A percentile compares a stretch with the other conserved stretches of the same genome.
These are phyloP conservation scores for Fusarium floridanum DNA, from an alignment of 2,329 filamentous ascomycete species.

Conservation along the genomic window DNA sequence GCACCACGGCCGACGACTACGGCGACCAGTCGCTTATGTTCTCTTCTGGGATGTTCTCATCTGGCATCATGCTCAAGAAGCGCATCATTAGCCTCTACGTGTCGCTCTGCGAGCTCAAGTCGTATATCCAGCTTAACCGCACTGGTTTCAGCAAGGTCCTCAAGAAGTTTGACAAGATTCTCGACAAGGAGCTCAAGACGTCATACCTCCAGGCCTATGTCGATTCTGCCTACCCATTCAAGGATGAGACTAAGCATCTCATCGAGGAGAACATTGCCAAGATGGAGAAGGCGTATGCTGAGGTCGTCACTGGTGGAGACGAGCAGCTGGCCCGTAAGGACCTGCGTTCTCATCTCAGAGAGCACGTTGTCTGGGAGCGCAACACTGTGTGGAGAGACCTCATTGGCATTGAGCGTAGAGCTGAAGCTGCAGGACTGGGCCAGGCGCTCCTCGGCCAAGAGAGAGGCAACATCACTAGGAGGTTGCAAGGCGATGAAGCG, in stretches of 20 bases:
- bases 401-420: conserved; percentile 96
- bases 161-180: conserved; percentile 98
- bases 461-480: conserved; percentile 73
- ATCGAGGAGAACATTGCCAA: conserved; percentile 79
- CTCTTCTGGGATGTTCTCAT: conserved; percentile 71
- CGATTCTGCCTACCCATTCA: conserved; percentile 85
- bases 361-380: conserved; percentile 98
- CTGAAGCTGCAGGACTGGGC: conserved; percentile 92
- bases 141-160: conserved; percentile 96
- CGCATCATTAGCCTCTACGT: conserved; percentile 90
- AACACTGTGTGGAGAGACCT: conserved; percentile 99
- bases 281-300: conserved; percentile 84
- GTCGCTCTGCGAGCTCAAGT: conserved; percentile 93
- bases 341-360: conserved; percentile 87
- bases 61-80: conserved; percentile 91
- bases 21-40: conserved; percentile 79
- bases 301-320: conserved; percentile 86
- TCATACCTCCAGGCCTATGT: conserved; percentile 82
- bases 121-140: conserved; percentile 94
- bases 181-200: conserved; percentile 83
- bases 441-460: conserved; percentile 84
- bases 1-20: conserved; percentile 80
- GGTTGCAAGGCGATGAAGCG: conserved; percentile 87
- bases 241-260: conserved; percentile 74
- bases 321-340: conserved; percentile 82